A percentile compares a stretch with the other conserved stretches of the same genome.
phyloP scores from a whole-genome alignment of 106 monocot species.

The Amphibolis antarctica region DNA sequence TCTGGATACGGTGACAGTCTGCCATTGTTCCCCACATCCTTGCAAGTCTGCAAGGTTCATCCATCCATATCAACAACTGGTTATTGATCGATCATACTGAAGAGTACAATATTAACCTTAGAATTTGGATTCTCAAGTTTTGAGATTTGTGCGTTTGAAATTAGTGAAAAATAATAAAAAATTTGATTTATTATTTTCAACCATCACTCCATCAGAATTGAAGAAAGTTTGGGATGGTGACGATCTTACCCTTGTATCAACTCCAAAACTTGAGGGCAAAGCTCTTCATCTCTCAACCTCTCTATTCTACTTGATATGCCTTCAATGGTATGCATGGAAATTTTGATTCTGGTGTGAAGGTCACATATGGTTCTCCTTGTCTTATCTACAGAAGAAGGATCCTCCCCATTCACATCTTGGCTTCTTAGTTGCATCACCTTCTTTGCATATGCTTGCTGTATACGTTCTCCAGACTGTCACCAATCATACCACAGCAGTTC shows the following conservation, averaged over 20 bases:
- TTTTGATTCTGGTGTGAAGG: conserved; percentile 39
- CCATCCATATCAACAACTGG: too few species aligned
- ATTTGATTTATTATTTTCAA: too few species aligned
- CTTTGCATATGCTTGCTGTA: conserved; percentile 66
- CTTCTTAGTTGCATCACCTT: conserved; percentile 55
- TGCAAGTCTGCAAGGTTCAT: conserved; percentile 29
- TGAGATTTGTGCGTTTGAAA: too few species aligned
- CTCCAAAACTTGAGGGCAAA: conserved; percentile 54
- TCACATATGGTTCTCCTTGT: conserved; percentile 59
- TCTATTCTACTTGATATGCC: conserved; percentile 60
- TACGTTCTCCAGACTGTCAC: conserved; percentile 49
- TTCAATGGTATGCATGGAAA: conserved; percentile 56
- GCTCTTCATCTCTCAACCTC: conserved; percentile 53
- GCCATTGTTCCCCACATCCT: conserved; percentile 72
- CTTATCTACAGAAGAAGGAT: conserved; percentile 51
- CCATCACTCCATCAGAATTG: too few species aligned
- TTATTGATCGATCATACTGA: too few species aligned
- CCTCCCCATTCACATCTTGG: conserved; percentile 67
- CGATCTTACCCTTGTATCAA: conserved; percentile 59
- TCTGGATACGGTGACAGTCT: conserved; percentile 62
- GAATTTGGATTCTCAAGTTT: too few species aligned
- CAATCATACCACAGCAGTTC: not conserved
- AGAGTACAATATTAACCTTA: too few species aligned
- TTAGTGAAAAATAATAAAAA: too few species aligned
- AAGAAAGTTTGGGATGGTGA: too few species aligned